A percentile compares a stretch with the other conserved stretches of the same genome.
phyloP scores from a whole-genome alignment of 768 basidiomycete species.

The Boletus edulis region DNA sequence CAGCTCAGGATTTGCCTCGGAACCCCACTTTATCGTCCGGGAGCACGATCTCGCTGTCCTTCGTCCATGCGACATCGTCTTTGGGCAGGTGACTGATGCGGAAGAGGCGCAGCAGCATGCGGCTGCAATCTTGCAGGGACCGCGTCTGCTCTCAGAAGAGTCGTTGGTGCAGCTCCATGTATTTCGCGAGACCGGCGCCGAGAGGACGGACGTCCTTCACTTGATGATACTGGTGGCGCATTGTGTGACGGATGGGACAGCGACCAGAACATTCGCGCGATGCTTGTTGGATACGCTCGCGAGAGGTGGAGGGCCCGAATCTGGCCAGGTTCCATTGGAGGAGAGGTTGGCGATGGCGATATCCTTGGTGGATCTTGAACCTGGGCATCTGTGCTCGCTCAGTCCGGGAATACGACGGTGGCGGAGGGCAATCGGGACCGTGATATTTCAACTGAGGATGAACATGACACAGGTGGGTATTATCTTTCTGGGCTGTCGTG shows the following conservation, averaged over 20 bases:
- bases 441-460: constrained; percentile 22
- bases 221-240: constrained; percentile 46
- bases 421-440: constrained; percentile 40
- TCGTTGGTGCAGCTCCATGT: constrained; percentile 43
- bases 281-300: constrained; percentile 46
- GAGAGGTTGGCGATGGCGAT: constrained; percentile 41
- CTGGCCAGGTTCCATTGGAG: constrained; percentile 27
- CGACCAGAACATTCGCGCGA: constrained; percentile 40
- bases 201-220: constrained; percentile 37
- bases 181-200: constrained; percentile 33
- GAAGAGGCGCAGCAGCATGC: constrained; percentile 37
- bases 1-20: not conserved
- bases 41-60: constrained; percentile 33
- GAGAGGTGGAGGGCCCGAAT: not conserved
- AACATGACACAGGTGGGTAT: too few relatives aligned
- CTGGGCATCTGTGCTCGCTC: constrained; percentile 25
- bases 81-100: constrained; percentile 30
- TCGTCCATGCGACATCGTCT: constrained; percentile 39
- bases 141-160: constrained; percentile 41
- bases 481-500: too few relatives aligned
- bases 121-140: constrained; percentile 32
- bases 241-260: constrained; percentile 48
- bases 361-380: constrained; percentile 37
- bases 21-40: constrained; percentile 38
- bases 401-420: constrained; percentile 41